A percentile compares a stretch with the other conserved stretches of the same genome.
These are phyloP conservation scores for Sclerotinia subarctica DNA, from an alignment of 2,329 filamentous ascomycete genomes.

Conservation along the genomic window DNA sequence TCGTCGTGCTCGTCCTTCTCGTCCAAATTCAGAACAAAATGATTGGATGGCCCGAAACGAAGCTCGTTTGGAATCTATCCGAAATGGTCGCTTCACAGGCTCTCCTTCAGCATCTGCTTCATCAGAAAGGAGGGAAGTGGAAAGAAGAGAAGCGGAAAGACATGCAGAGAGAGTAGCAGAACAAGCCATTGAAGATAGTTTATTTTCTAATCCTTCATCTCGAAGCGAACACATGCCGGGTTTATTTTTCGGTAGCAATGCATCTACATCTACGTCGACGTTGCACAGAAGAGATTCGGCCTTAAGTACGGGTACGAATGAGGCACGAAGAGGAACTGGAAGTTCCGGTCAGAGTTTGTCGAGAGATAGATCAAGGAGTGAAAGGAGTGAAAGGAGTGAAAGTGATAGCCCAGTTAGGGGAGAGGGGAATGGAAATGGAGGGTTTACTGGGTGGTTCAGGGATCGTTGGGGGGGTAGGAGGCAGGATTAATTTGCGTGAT, in stretches of 20 bases:
- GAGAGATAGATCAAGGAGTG: constrained; percentile 25
- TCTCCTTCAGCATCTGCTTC: constrained; percentile 25
- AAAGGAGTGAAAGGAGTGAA: constrained; percentile 25
- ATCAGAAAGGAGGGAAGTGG: constrained; percentile 4
- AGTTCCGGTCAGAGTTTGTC: not conserved
- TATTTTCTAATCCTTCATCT: not conserved
- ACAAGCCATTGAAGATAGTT: not conserved
- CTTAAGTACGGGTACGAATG: constrained; percentile 17
- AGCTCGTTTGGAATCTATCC: constrained; percentile 34
- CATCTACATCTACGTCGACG: constrained; percentile 4
- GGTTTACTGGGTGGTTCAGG: constrained; percentile 29
- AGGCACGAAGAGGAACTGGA: not conserved
- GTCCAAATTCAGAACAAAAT: constrained; percentile 7
- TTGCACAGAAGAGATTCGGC: constrained; percentile 26
- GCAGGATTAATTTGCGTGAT: not conserved
- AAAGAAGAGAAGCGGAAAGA: constrained; percentile 3
- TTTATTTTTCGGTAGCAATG: constrained; percentile 17
- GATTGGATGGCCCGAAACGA: constrained; percentile 29
- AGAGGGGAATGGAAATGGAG: constrained; percentile 19
- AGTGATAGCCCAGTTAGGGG: constrained; percentile 28
- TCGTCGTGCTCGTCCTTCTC: constrained; percentile 20
- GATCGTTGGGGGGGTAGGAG: constrained; percentile 28
- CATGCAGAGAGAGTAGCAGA: not conserved
- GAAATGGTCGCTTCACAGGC: constrained; percentile 26
- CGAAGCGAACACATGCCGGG: constrained; percentile 24